A percentile compares a stretch with the other conserved stretches of the same genome.
Conservation (phyloP, 305 asterid species). For the Vinca major region DNA sequence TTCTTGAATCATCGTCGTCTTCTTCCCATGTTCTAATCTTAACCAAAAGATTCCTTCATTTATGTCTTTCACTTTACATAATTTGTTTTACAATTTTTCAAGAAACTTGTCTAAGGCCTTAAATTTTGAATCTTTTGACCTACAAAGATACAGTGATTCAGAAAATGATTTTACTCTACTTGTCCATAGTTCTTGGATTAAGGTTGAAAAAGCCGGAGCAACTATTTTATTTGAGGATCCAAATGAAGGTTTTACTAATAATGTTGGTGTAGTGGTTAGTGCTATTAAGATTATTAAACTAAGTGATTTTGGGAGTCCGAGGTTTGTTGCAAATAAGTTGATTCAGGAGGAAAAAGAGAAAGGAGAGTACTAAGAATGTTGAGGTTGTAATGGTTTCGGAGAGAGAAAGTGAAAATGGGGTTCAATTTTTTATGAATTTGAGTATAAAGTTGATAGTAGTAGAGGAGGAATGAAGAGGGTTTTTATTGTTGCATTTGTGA, state of each 20-base stretch:
- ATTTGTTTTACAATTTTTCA: conserved; percentile 20
- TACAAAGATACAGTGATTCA: conserved; percentile 53
- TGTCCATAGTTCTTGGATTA: conserved; percentile 66
- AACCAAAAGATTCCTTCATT: conserved; percentile 32
- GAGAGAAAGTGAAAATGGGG: conserved; percentile 48
- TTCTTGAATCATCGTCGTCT: background rate
- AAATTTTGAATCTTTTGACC: conserved; percentile 34
- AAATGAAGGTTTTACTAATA: conserved; percentile 50
- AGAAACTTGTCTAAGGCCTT: conserved; percentile 27
- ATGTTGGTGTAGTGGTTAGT: conserved; percentile 73
- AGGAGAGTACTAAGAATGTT: conserved; percentile 84
- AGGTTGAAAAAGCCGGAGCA: conserved; percentile 95
- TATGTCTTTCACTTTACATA: no score
- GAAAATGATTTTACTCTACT: conserved; percentile 66
- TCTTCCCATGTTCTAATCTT: background rate
- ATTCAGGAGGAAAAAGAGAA: conserved; percentile 77
- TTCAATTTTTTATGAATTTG: conserved; percentile 73
- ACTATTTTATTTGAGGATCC: conserved; percentile 64
- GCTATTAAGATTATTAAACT: conserved; percentile 68
- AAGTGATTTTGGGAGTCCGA: conserved; percentile 67
- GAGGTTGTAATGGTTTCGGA: conserved; percentile 59
- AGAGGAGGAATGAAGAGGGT: conserved; percentile 84
- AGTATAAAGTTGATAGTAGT: conserved; percentile 77
- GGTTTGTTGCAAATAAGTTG: conserved; percentile 80
- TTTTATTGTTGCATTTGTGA: conserved; percentile 75